Evolutionary conservation across 495 filamentous ascomycete species (phyloP).

Genomic region (Aspergillus affinis): DNA sequence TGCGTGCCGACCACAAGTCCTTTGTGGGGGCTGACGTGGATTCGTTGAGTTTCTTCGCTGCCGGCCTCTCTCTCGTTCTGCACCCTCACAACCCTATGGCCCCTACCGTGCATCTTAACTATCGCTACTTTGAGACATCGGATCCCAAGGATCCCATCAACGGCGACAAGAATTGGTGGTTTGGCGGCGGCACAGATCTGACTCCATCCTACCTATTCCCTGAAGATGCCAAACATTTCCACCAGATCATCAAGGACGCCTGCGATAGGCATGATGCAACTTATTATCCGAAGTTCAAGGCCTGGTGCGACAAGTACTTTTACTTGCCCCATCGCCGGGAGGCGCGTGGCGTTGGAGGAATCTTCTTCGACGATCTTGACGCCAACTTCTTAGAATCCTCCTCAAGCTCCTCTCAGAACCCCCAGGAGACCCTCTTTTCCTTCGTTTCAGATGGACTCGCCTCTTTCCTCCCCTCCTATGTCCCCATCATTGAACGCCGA

Average conservation of each 20-base stretch:
- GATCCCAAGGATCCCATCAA: conserved; percentile 59
- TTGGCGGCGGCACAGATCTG: conserved; percentile 91
- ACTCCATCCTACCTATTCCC: conserved; percentile 95
- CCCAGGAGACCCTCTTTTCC: conserved; percentile 88
- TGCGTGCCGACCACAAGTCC: conserved; percentile 94
- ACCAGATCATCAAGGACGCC: conserved; percentile 84
- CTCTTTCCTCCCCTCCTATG: conserved; percentile 87
- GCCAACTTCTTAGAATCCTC: conserved; percentile 53
- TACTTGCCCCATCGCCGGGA: conserved; percentile 87
- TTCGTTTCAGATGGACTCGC: conserved; percentile 82
- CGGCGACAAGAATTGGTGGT: conserved; percentile 88
- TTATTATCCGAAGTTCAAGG: conserved; percentile 95
- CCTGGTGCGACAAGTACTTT: conserved; percentile 99
- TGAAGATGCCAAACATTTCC: conserved; percentile 96
- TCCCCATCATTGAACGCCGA: conserved; percentile 80
- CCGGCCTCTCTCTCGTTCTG: conserved; percentile 86
- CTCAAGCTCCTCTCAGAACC: conserved; percentile 60
- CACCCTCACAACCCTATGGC: conserved; percentile 96
- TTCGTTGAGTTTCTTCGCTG: conserved; percentile 88
- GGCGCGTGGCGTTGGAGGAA: conserved; percentile 86
- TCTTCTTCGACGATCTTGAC: conserved; percentile 98
- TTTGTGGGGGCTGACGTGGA: conserved; percentile 71
- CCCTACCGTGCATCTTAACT: conserved; percentile 97
- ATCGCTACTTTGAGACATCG: conserved; percentile 95
- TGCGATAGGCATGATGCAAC: conserved; percentile 91